Evolutionary conservation across 2,329 filamentous ascomycete species (phyloP).

Genomic region (Penicillium sp.): DNA sequence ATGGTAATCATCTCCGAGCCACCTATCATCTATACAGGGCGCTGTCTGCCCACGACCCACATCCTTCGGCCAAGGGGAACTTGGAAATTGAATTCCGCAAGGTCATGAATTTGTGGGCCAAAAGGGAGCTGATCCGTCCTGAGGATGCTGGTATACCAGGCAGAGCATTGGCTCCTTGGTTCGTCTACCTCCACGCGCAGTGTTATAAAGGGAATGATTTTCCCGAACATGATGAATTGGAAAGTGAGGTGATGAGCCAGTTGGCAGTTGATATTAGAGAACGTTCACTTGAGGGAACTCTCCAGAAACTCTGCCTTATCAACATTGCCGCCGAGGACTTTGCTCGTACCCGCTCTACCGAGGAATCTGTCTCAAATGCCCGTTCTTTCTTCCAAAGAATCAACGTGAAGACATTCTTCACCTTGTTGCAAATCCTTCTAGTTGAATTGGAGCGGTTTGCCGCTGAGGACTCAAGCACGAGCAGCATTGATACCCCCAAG

Average conservation of each 20-base stretch:
- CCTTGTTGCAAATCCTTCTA: slow-evolving; percentile 65
- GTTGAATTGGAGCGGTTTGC: slow-evolving; percentile 62
- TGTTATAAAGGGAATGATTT: slow-evolving; percentile 76
- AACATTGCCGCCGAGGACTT: slow-evolving; percentile 81
- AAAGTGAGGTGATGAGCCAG: slow-evolving; percentile 77
- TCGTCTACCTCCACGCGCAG: slow-evolving; percentile 77
- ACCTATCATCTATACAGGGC: slow-evolving; percentile 89
- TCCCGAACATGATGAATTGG: slow-evolving; percentile 70
- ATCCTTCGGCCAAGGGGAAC: slow-evolving; percentile 70
- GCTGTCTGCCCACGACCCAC: slow-evolving; percentile 67
- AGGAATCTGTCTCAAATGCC: slow-evolving; percentile 47
- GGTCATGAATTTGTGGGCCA: slow-evolving; percentile 54
- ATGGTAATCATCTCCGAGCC: slow-evolving; percentile 73
- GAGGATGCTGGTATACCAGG: slow-evolving; percentile 49
- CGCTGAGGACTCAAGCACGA: slow-evolving; percentile 46
- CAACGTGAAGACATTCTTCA: slow-evolving; percentile 72
- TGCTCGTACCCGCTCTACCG: slow-evolving; percentile 57
- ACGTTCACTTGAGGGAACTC: slow-evolving; percentile 57
- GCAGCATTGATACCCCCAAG: slow-evolving; percentile 35
- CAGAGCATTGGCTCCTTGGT: slow-evolving; percentile 70
- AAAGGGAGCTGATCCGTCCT: slow-evolving; percentile 46
- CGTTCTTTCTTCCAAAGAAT: slow-evolving; percentile 64
- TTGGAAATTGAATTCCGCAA: slow-evolving; percentile 75
- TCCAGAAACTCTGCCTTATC: slow-evolving; percentile 76
- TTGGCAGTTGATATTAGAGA: slow-evolving; percentile 69